A percentile compares a stretch with the other conserved stretches of the same genome.
phyloP scores from a whole-genome alignment of 345 rosid genomes.

The Pistacia atlantica region DNA sequence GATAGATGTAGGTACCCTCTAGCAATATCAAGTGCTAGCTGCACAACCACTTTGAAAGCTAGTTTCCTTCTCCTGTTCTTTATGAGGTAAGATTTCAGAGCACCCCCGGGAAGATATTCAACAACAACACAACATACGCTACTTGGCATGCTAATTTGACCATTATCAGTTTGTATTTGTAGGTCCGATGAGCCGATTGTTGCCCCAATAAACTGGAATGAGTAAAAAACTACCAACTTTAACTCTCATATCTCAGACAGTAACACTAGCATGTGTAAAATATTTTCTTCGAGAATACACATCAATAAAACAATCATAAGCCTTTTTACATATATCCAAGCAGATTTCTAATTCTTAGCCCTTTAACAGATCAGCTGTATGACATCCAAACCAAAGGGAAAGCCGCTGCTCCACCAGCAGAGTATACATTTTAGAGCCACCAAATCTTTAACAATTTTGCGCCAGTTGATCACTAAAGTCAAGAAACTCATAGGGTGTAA shows the following conservation, averaged over 20 bases:
- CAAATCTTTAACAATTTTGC: not conserved
- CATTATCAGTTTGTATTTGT: constrained; percentile 79
- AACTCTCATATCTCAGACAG: not conserved
- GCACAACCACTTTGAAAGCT: constrained; percentile 88
- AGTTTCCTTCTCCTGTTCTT: constrained; percentile 89
- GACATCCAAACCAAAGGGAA: not conserved
- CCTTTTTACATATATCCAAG: not conserved
- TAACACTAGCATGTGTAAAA: not conserved
- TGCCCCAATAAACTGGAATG: constrained; percentile 89
- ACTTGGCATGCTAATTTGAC: constrained; percentile 81
- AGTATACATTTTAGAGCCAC: not conserved
- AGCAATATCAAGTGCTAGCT: constrained; percentile 96
- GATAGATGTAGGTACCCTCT: constrained; percentile 63
- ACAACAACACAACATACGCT: constrained; percentile 95
- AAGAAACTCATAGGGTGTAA: not conserved
- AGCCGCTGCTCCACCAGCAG: not conserved
- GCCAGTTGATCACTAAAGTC: not conserved
- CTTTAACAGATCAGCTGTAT: not conserved
- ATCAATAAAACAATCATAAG: not conserved
- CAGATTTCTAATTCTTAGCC: not conserved
- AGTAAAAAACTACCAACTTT: not conserved
- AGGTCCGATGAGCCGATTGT: constrained; percentile 89
- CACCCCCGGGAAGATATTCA: constrained; percentile 96
- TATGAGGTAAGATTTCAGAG: constrained; percentile 81
- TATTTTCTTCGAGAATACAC: not conserved